A percentile compares a stretch with the other conserved stretches of the same genome.
These are phyloP conservation scores for Claviceps arundinis DNA, from an alignment of 2,329 filamentous ascomycete genomes.

Conservation along the genomic window DNA sequence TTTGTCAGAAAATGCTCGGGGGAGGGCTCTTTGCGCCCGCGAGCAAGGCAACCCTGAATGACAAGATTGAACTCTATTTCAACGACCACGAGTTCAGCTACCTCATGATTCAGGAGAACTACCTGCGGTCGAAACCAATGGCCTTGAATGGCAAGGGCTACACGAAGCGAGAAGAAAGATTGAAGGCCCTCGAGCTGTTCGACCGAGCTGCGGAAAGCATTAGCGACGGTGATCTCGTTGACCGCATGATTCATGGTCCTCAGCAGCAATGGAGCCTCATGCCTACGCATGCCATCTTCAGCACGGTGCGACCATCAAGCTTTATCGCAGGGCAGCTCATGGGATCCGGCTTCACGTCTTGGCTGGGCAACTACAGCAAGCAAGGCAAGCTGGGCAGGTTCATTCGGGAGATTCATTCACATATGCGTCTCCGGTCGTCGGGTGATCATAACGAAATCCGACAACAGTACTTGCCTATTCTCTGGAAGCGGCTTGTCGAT, in stretches of 20 bases:
- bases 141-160: constrained; percentile 43
- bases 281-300: constrained; percentile 92
- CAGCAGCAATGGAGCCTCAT: constrained; percentile 98
- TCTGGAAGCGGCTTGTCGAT: constrained; percentile 72
- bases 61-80: constrained; percentile 98
- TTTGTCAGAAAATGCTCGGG: constrained; percentile 81
- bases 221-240: constrained; percentile 89
- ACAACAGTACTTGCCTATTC: constrained; percentile 80
- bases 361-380: constrained; percentile 94
- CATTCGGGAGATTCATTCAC: constrained; percentile 88
- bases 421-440: constrained; percentile 85
- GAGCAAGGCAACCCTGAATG: constrained; percentile 80
- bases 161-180: constrained; percentile 50
- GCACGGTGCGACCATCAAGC: constrained; percentile 82
- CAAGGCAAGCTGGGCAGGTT: constrained; percentile 63
- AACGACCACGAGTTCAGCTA: constrained; percentile 98
- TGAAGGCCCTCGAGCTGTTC: constrained; percentile 76
- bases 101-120: constrained; percentile 97
- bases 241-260: constrained; percentile 95
- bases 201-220: constrained; percentile 90
- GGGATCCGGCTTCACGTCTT: constrained; percentile 68
- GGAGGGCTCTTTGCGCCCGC: constrained; percentile 73
- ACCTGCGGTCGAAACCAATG: constrained; percentile 70
- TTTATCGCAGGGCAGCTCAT: constrained; percentile 69
- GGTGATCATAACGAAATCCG: constrained; percentile 88